These are phyloP conservation scores for Candida arabinofermentans DNA, from an alignment of 805 yeast genomes.

Conservation along the genomic window DNA sequence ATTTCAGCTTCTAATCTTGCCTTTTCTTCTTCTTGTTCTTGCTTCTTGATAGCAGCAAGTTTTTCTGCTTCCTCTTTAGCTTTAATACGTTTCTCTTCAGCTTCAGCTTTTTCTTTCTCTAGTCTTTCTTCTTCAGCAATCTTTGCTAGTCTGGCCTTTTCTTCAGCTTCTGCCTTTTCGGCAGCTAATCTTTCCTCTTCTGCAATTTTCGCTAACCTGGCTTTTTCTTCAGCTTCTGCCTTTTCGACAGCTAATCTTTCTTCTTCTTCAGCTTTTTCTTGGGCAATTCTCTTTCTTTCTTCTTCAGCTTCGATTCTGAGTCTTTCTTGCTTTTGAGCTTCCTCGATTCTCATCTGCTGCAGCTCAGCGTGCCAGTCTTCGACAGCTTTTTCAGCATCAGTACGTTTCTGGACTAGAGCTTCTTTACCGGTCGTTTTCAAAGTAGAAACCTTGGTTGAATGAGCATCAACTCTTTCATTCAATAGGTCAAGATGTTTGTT, in stretches of 20 bases:
- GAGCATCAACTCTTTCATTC: conserved; percentile 40
- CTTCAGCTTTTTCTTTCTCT: conserved; percentile 20
- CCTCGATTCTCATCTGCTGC: conserved; percentile 39
- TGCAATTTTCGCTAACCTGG: conserved; percentile 13
- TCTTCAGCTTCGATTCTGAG: conserved; percentile 36
- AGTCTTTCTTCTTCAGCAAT: conserved; percentile 19
- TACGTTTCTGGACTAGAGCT: conserved; percentile 33
- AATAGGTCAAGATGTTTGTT: conserved; percentile 42
- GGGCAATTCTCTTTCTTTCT: conserved; percentile 36
- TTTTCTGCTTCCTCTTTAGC: conserved; percentile 30
- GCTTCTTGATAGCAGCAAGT: conserved; percentile 16
- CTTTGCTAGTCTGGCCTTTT: conserved; percentile 29
- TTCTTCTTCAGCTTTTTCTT: conserved; percentile 29
- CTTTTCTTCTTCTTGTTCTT: conserved; percentile 35
- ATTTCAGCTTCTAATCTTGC: conserved; percentile 37
- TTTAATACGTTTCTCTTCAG: conserved; percentile 31
- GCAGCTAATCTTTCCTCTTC: conserved; percentile 20
- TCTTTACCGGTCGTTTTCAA: conserved; percentile 37
- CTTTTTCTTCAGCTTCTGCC: conserved; percentile 22
- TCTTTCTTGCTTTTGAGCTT: conserved; percentile 37
- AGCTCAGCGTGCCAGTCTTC: conserved; percentile 43
- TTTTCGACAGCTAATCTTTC: conserved; percentile 25
- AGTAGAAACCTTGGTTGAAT: conserved; percentile 37
- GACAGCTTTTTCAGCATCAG: conserved; percentile 38
- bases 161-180: conserved; percentile 28